A percentile compares a stretch with the other conserved stretches of the same genome.
These are phyloP conservation scores for Mitragyna speciosa DNA, from an alignment of 257 asterid species.

Conservation along the genomic window DNA sequence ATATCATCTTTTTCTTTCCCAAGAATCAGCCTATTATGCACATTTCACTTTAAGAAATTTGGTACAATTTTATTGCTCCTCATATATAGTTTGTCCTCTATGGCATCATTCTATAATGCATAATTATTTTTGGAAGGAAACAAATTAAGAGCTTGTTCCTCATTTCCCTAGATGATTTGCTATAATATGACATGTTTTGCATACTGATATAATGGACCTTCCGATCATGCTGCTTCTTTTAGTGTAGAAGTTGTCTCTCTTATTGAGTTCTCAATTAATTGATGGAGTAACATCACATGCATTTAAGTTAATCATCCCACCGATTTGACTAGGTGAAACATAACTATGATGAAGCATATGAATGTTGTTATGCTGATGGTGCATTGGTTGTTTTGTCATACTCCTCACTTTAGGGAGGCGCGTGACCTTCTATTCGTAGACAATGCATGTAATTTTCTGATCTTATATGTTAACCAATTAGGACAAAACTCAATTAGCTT, in stretches of 20 bases:
- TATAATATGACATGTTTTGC: background rate
- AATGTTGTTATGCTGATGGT: background rate
- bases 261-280: background rate
- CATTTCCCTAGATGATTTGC: background rate
- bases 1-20: background rate
- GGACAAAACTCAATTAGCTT: background rate
- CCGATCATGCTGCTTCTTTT: background rate
- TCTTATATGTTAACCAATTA: background rate
- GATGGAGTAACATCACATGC: background rate
- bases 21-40: no score
- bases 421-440: background rate
- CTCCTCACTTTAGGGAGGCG: background rate
- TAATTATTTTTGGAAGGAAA: background rate
- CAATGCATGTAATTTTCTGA: background rate
- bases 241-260: background rate
- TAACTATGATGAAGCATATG: background rate
- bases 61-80: background rate
- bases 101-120: background rate
- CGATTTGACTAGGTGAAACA: background rate
- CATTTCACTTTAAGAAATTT: background rate
- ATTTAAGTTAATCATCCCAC: background rate
- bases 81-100: background rate
- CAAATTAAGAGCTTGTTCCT: background rate
- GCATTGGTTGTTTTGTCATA: background rate
- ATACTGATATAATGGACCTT: background rate